A percentile compares a stretch with the other conserved stretches of the same genome.
Evolutionary conservation across 768 basidiomycete genomes (phyloP).

Genomic region (Pisolithus albus): DNA sequence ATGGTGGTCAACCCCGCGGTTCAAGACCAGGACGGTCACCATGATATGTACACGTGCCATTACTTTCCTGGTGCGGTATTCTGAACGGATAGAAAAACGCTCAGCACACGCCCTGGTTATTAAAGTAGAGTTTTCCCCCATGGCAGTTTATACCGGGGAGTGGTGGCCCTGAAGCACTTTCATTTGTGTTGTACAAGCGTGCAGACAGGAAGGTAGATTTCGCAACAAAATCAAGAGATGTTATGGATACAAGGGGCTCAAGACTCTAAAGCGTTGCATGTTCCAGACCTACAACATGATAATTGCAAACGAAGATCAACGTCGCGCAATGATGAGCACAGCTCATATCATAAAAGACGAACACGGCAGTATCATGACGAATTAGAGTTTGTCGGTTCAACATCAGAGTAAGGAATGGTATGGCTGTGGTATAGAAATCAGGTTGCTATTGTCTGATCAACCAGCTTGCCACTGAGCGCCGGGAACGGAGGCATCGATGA

Average conservation of each 20-base stretch:
- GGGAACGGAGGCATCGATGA: not conserved
- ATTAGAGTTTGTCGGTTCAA: not conserved
- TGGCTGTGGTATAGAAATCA: constrained; percentile 10
- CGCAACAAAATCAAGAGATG: constrained; percentile 1
- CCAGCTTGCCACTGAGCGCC: constrained; percentile 3
- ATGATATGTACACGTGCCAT: constrained; percentile 54
- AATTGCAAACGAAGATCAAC: not conserved
- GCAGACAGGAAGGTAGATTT: not conserved
- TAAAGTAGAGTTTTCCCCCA: not conserved
- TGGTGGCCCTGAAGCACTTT: not conserved
- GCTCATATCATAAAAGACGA: constrained; percentile 1
- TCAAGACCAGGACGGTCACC: constrained; percentile 62
- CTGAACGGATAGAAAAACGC: constrained; percentile 37
- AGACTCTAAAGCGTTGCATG: constrained; percentile 1
- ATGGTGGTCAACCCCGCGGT: constrained; percentile 66
- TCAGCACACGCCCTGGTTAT: not conserved
- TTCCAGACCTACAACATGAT: constrained; percentile 4
- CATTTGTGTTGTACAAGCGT: not conserved
- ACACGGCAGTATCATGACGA: constrained; percentile 7
- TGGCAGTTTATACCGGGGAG: not conserved
- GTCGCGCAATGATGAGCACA: not conserved
- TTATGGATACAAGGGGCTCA: constrained; percentile 8
- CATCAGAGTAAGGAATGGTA: not conserved
- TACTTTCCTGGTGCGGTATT: constrained; percentile 51
- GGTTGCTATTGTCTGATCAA: not conserved